Percentiles rank a stretch among this genome's conserved stretches.
Evolutionary conservation across 768 basidiomycete genomes (phyloP).

Genomic region (Lactarius sanguifluus): DNA sequence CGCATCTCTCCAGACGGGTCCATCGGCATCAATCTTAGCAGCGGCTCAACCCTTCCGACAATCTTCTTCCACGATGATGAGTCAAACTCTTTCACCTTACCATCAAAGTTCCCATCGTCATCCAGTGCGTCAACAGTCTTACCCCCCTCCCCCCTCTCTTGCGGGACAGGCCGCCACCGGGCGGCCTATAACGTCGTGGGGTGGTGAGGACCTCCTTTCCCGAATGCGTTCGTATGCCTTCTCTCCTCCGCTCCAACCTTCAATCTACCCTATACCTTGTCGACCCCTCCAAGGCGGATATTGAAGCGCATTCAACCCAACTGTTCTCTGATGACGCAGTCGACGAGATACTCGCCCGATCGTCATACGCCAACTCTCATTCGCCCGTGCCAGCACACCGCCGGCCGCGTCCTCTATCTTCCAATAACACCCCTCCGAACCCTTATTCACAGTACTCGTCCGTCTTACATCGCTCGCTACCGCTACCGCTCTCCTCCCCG

Average conservation of each 20-base stretch:
- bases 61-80: constrained; percentile 98
- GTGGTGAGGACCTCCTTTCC: constrained; percentile 81
- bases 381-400: constrained; percentile 85
- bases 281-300: constrained; percentile 90
- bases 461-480: constrained; percentile 75
- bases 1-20: constrained; percentile 66
- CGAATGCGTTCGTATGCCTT: constrained; percentile 75
- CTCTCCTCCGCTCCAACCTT: constrained; percentile 81
- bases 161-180: constrained; percentile 42
- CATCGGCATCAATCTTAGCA: constrained; percentile 84
- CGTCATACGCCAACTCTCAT: constrained; percentile 71
- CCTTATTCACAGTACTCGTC: constrained; percentile 70
- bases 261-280: constrained; percentile 86
- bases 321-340: constrained; percentile 85
- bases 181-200: constrained; percentile 60
- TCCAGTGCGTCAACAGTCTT: constrained; percentile 46
- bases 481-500: constrained; percentile 51
- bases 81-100: constrained; percentile 70
- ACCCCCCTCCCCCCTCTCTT: constrained; percentile 61
- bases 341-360: constrained; percentile 80
- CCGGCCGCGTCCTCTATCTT: constrained; percentile 63
- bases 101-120: constrained; percentile 44
- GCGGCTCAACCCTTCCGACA: constrained; percentile 81
- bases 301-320: constrained; percentile 86
- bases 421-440: constrained; percentile 39